These are phyloP conservation scores for Naegleria fowleri DNA, from an alignment of 208 protist genomes.

Conservation along the genomic window DNA sequence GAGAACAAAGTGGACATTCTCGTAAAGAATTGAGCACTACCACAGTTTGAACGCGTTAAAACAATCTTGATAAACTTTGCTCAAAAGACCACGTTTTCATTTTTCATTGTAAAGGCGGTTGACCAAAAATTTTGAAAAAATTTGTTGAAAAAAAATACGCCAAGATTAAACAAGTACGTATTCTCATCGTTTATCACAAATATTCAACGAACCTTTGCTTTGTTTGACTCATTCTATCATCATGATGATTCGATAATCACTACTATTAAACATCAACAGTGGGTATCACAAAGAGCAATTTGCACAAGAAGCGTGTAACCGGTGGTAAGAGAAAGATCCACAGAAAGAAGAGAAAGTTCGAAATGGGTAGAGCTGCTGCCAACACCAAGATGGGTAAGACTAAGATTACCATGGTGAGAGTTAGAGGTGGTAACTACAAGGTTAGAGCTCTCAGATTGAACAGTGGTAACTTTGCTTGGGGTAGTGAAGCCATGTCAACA, in stretches of 20 bases:
- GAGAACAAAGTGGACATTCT: no score
- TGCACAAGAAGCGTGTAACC: conserved; percentile 96
- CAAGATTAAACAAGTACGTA: not conserved
- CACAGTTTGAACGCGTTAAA: no score
- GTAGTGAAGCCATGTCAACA: conserved; percentile 65
- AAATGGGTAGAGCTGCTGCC: conserved; percentile 90
- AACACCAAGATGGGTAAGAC: conserved; percentile 88
- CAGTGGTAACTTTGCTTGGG: conserved; percentile 97
- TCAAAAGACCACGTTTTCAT: no score
- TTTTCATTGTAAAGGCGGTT: not conserved
- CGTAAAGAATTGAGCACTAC: no score
- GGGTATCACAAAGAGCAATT: conserved; percentile 92
- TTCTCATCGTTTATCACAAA: no score
- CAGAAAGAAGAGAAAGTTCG: conserved; percentile 90
- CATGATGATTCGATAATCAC: no score
- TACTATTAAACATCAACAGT: conserved; percentile 49
- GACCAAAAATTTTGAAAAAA: not conserved
- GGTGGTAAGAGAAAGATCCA: conserved; percentile 87
- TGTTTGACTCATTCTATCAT: not conserved
- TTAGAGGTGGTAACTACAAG: conserved; percentile 96
- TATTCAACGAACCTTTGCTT: no score
- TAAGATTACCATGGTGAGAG: conserved; percentile 87
- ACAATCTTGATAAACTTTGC: no score
- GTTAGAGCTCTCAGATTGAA: conserved; percentile 96
- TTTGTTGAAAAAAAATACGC: not conserved